Base-by-base conservation (phyloP, 352 stramenopile species). In the Phytophthora lateralis region DNA sequence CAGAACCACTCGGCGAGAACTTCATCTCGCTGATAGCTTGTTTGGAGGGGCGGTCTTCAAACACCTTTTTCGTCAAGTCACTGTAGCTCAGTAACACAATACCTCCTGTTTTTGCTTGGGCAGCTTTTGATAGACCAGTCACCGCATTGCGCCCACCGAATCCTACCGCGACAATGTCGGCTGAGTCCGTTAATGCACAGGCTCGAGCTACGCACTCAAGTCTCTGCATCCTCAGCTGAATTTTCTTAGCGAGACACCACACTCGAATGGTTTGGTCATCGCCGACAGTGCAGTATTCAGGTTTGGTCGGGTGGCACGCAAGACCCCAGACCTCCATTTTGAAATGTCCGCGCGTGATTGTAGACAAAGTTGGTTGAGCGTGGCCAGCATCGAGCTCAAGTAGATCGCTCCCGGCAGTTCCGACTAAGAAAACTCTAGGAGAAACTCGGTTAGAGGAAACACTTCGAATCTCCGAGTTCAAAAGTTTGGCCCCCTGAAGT, bases 391-490 rank as follows among this genome's bases (percentile, higher is more conserved):
- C 89, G 21, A 98, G 45, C 55, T 98, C 89, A 9, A 96, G 69
- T 10, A 98, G 55, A 55, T 98, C 87, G 30, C 88, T 97, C 10
- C 89, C 91, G 32, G 49, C 61, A 14, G 90, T 97, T 15, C 91
- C 93, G 12, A 98, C 66, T 8, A 98, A 55, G 15, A 97, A 69
- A 4, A 60, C 53, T 20, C 75, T 60, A 6, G 70, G 63, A 7
- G 69, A 76, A 20, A 63, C 37, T n/a, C 32, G 54, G 37, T 47
- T 63, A 7, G 55, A 52, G 34, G 69, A 82, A n/a, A 91, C 38
- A 44, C 80, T 90, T 41, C 80, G 76, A 43, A 91, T 74, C 15
- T 68, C 66, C 8, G 72, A 46, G 30, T 64, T 78, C 15, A 66
- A 62, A 26, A 80, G 58, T 24, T 52, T 67, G 9, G 24, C 4